Percentiles rank a stretch among this genome's conserved stretches.
These are phyloP conservation scores for Colletotrichum endophyticum DNA, from an alignment of 2,329 filamentous ascomycete genomes.

Conservation along the genomic window DNA sequence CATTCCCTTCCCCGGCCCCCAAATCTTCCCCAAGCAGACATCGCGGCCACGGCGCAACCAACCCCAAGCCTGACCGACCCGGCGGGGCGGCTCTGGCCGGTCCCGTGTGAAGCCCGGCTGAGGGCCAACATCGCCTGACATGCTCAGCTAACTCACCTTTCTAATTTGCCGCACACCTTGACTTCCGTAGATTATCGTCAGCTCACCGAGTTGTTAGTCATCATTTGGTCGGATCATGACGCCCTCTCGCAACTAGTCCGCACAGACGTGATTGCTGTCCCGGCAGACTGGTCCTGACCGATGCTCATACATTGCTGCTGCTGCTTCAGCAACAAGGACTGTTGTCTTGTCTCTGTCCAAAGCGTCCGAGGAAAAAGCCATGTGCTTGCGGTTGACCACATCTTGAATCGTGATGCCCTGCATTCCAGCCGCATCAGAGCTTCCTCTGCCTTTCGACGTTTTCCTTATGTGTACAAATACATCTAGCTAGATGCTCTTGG, in stretches of 20 bases:
- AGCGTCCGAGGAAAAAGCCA: neutral
- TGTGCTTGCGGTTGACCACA: neutral
- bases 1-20: neutral
- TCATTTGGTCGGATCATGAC: neutral
- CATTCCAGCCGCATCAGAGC: fast-evolving
- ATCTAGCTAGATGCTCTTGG: neutral
- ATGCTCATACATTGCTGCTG: neutral
- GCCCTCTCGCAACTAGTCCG: fast-evolving
- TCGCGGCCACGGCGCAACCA: too few relatives aligned
- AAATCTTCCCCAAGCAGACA: neutral
- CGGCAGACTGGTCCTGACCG: neutral
- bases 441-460: neutral
- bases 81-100: neutral
- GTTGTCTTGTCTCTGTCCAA: neutral
- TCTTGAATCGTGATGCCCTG: fast-evolving
- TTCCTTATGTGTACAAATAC: neutral
- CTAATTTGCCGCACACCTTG: neutral
- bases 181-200: neutral
- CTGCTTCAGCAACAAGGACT: neutral
- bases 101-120: slow-evolving; percentile 1
- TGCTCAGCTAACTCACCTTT: neutral
- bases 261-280: neutral
- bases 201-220: neutral
- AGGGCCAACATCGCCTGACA: slow-evolving; percentile 4
- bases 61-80: neutral